Base-by-base conservation (phyloP, 176 grass and related monocot genomes). In the Stipa capillata region DNA sequence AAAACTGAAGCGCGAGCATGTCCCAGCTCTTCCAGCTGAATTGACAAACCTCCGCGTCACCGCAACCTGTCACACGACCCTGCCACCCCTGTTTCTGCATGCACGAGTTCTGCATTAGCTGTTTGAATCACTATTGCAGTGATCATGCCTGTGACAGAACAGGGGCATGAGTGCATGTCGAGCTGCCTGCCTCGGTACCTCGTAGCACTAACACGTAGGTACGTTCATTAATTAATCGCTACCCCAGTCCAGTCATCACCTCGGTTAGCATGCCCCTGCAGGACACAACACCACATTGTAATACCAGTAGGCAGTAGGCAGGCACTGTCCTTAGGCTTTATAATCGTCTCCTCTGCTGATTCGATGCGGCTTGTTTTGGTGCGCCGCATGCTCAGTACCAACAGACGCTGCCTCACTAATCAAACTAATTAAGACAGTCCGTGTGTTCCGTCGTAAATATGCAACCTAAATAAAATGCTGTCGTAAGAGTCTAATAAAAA, bases 101-200 rank as follows among this genome's bases (percentile, higher is more conserved):
- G 76, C 60, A 23, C n/a, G n/a, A n/a, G n/a, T 37, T 12, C 20
- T 4, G 33, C 63, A 8, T 32, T 16, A 20, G 62, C n/a, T n/a
- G n/a, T n/a, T n/a, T n/a, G n/a, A n/a, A n/a, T n/a, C n/a, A n/a
- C n/a, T n/a, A n/a, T n/a, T n/a, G n/a, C n/a, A n/a, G n/a, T n/a
- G n/a, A n/a, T n/a, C n/a, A n/a, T n/a, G n/a, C 28, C 24, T 16
- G 42, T 82, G 41, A 62, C 53, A 81, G 39, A 72, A 72, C n/a
- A n/a, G n/a, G n/a, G n/a, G n/a, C n/a, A n/a, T 14, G 32, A 33
- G 21, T n/a, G n/a, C n/a, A n/a, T n/a, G n/a, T n/a, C n/a, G 77
- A 29, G 7, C 27, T 41, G 62, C 34, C 62, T 68, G 60, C 51
- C 14, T 57, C 20, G 20, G 28, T 45, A 43, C 45, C 61, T 67